phyloP scores from a whole-genome alignment of 345 rosid species.

The Brassica rapa region DNA sequence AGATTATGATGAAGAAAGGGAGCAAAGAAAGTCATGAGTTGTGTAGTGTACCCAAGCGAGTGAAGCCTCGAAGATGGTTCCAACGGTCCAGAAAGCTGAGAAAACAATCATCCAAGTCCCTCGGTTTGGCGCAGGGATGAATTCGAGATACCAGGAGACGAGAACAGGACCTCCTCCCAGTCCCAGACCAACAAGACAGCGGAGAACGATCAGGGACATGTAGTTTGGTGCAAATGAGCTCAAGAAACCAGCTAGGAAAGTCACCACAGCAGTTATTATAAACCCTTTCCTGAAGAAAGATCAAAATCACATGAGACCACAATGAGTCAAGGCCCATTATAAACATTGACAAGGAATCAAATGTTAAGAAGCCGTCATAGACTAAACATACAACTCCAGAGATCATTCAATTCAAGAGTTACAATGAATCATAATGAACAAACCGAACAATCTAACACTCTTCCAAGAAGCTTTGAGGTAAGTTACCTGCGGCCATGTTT shows the following conservation, averaged over 20 bases:
- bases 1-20: not conserved
- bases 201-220: constrained; percentile 51
- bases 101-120: constrained; percentile 94
- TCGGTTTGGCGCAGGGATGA: constrained; percentile 85
- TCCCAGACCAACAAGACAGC: constrained; percentile 88
- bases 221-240: constrained; percentile 82
- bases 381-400: not conserved
- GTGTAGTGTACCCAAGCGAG: constrained; percentile 79
- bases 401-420: not conserved
- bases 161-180: constrained; percentile 96
- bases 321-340: not conserved
- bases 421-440: not conserved
- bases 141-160: constrained; percentile 88
- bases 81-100: constrained; percentile 84
- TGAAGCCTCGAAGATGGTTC: constrained; percentile 77
- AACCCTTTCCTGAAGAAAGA: constrained; percentile 85
- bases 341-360: not conserved
- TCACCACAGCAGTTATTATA: constrained; percentile 72
- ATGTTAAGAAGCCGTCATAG: constrained; percentile 3
- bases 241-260: constrained; percentile 74
- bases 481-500: constrained; percentile 77
- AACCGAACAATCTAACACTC: not conserved
- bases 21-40: constrained; percentile 3
- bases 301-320: constrained; percentile 18
- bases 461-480: not conserved